Evolutionary conservation across 163 green algal genomes (phyloP).

Genomic region (Prototheca stagnorum): DNA sequence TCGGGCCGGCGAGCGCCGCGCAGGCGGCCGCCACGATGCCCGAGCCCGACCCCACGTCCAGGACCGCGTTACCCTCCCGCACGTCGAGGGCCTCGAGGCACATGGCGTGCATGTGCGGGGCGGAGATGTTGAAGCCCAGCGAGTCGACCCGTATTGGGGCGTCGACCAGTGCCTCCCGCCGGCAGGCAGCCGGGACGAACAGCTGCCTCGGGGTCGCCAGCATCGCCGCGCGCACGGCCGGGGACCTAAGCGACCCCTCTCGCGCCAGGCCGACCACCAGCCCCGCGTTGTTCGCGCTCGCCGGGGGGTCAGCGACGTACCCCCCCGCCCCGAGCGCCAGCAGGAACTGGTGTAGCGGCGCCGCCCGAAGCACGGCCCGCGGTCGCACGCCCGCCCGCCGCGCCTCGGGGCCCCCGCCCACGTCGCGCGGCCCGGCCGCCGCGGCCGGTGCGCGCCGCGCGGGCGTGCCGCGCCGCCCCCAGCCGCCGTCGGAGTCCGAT

Average conservation of each 20-base stretch:
- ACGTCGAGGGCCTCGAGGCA: slow-evolving; percentile 38
- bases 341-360: slow-evolving; percentile 26
- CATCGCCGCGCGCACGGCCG: slow-evolving; percentile 26
- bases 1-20: slow-evolving; percentile 17
- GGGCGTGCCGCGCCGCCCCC: no score
- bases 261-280: slow-evolving; percentile 14
- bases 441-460: no score
- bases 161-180: slow-evolving; percentile 28
- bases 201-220: slow-evolving; percentile 16
- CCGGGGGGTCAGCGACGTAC: slow-evolving; percentile 8
- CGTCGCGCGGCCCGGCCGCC: no score
- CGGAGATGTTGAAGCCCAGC: slow-evolving; percentile 43
- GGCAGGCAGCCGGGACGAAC: slow-evolving; percentile 33
- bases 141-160: slow-evolving; percentile 28
- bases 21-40: slow-evolving; percentile 19
- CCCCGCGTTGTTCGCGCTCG: slow-evolving; percentile 18
- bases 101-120: slow-evolving; percentile 51
- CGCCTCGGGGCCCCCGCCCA: no score
- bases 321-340: slow-evolving; percentile 12
- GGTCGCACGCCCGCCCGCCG: no score
- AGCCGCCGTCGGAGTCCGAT: no score
- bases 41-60: slow-evolving; percentile 29
- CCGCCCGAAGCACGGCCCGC: no score
- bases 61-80: slow-evolving; percentile 22
- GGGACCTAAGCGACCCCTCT: slow-evolving; percentile 10